These are phyloP conservation scores for Solanum bulbocastanum DNA, from an alignment of 257 asterid species.

Conservation along the genomic window DNA sequence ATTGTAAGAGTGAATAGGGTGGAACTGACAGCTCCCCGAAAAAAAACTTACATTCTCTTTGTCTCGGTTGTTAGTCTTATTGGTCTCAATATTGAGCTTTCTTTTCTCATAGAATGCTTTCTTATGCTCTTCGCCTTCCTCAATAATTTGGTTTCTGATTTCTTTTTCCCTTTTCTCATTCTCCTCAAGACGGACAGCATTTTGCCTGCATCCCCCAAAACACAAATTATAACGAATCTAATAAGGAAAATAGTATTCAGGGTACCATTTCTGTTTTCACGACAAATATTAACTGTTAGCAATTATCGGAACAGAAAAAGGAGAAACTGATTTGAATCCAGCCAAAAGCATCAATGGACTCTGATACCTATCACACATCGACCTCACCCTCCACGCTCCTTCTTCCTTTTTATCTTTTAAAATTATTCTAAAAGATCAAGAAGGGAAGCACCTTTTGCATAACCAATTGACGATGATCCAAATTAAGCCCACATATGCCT, in stretches of 20 bases:
- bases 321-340: background rate
- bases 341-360: background rate
- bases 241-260: background rate
- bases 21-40: background rate
- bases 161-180: slow-evolving; percentile 85
- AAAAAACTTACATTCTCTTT: slow-evolving; percentile 50
- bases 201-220: slow-evolving; percentile 40
- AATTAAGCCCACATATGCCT: background rate
- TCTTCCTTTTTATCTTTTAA: background rate
- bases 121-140: slow-evolving; percentile 71
- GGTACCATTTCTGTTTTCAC: background rate
- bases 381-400: background rate
- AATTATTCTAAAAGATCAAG: background rate
- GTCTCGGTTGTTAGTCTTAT: slow-evolving; percentile 61
- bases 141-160: slow-evolving; percentile 61
- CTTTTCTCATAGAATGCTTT: slow-evolving; percentile 74
- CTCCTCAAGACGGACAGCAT: slow-evolving; percentile 77
- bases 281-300: background rate
- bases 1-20: background rate
- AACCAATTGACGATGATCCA: background rate
- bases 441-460: background rate
- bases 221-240: background rate
- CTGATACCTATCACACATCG: background rate
- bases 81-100: slow-evolving; percentile 55
- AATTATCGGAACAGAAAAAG: background rate